phyloP scores from a whole-genome alignment of 2,329 filamentous ascomycete species.

The Aspergillus spinulosporus region DNA sequence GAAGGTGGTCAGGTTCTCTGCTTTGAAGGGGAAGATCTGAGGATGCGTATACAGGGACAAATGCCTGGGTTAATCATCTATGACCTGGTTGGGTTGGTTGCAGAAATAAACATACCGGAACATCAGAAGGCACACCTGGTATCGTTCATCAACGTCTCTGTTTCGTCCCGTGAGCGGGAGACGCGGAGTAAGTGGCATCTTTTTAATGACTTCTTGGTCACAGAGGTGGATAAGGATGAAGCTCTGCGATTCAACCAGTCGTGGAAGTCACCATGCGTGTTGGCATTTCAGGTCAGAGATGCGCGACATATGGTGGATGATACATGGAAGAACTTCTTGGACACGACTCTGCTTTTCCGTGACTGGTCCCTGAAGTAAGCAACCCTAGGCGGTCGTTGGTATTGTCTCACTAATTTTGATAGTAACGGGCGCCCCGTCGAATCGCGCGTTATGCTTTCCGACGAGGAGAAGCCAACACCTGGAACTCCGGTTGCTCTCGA shows the following conservation, averaged over 20 bases:
- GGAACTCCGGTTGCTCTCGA: constrained; percentile 84
- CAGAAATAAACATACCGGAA: constrained; percentile 83
- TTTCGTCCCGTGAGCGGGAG: constrained; percentile 47
- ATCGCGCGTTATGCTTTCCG: constrained; percentile 40
- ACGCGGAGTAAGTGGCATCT: constrained; percentile 80
- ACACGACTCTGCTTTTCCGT: constrained; percentile 80
- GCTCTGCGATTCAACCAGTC: constrained; percentile 83
- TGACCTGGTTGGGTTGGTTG: constrained; percentile 84
- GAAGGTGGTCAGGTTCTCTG: constrained; percentile 89
- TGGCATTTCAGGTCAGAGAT: constrained; percentile 81
- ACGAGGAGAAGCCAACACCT: constrained; percentile 66
- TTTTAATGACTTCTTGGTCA: constrained; percentile 95
- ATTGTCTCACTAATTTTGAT: not conserved
- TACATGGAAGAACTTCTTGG: constrained; percentile 79
- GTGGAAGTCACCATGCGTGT: constrained; percentile 89
- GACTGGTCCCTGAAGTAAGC: constrained; percentile 60
- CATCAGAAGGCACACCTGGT: constrained; percentile 89
- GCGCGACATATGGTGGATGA: constrained; percentile 80
- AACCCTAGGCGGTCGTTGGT: constrained; percentile 9
- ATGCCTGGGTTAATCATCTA: constrained; percentile 83
- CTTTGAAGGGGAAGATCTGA: constrained; percentile 88
- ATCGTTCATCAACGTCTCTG: constrained; percentile 78
- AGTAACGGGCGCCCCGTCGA: constrained; percentile 41
- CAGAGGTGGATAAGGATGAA: constrained; percentile 75
- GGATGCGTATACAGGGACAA: constrained; percentile 73